phyloP scores from a whole-genome alignment of 83 land plant genomes.

The Larix sibirica region DNA sequence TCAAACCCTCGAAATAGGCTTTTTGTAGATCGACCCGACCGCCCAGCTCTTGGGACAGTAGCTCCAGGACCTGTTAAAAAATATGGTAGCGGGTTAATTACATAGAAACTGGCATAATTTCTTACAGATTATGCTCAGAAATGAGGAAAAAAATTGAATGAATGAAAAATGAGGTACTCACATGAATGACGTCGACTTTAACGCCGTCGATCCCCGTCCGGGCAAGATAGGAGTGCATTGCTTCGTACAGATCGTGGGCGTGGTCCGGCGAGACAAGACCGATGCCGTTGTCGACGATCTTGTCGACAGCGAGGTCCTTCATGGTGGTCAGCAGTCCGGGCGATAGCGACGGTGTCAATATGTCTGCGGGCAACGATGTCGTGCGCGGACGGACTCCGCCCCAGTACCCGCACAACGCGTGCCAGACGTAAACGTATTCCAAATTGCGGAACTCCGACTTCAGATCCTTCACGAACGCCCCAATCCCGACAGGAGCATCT shows the following conservation, averaged over 20 bases:
- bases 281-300: constrained; percentile 54
- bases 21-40: constrained; percentile 39
- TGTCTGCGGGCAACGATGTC: constrained; percentile 32
- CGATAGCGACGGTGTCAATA: constrained; percentile 45
- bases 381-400: constrained; percentile 65
- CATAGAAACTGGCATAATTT: background rate
- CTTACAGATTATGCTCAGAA: too few relatives aligned
- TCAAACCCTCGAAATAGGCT: constrained; percentile 30
- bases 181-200: constrained; percentile 78
- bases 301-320: constrained; percentile 82
- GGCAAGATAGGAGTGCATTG: constrained; percentile 56
- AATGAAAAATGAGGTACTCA: constrained; percentile 22
- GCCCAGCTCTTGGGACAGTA: constrained; percentile 34
- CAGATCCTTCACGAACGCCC: constrained; percentile 51
- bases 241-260: constrained; percentile 47
- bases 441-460: constrained; percentile 43
- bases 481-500: constrained; percentile 31
- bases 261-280: constrained; percentile 66
- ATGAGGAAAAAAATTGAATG: too few relatives aligned
- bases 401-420: constrained; percentile 77
- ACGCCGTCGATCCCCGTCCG: constrained; percentile 68
- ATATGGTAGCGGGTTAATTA: background rate
- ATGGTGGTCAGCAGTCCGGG: constrained; percentile 56
- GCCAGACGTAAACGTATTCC: constrained; percentile 79
- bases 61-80: constrained; percentile 36